phyloP scores from a whole-genome alignment of 768 basidiomycete species.

The Pisolithus orientalis region DNA sequence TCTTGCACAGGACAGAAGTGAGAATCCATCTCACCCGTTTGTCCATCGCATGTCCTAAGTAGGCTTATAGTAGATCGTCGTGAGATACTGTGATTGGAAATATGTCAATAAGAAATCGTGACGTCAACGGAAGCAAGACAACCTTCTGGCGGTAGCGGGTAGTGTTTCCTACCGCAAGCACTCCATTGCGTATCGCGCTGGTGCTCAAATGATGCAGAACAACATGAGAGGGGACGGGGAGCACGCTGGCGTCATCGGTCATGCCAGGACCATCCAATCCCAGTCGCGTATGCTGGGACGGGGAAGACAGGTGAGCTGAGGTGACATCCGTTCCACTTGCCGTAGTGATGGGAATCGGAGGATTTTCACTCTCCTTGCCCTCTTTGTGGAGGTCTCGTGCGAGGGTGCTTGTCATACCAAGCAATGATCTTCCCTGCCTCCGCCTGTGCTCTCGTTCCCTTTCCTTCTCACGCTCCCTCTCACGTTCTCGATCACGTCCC shows the following conservation, averaged over 20 bases:
- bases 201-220: constrained; percentile 93
- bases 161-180: constrained; percentile 87
- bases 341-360: constrained; percentile 30
- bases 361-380: constrained; percentile 17
- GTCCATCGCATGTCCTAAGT: constrained; percentile 29
- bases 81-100: constrained; percentile 57
- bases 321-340: constrained; percentile 35
- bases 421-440: constrained; percentile 26
- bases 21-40: not conserved
- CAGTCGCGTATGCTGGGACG: constrained; percentile 24
- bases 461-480: constrained; percentile 28
- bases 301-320: constrained; percentile 18
- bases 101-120: constrained; percentile 12
- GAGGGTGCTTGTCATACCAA: constrained; percentile 31
- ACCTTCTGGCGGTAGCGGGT: constrained; percentile 92
- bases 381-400: constrained; percentile 21
- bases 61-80: constrained; percentile 80
- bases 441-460: constrained; percentile 26
- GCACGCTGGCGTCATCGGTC: constrained; percentile 83
- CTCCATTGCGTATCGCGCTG: constrained; percentile 90
- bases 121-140: constrained; percentile 5
- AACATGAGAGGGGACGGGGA: constrained; percentile 91
- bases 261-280: constrained; percentile 37
- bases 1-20: not conserved
- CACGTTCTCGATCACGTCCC: constrained; percentile 30